Conservation (phyloP, 345 rosid genomes). For the Arabis alpina region DNA sequence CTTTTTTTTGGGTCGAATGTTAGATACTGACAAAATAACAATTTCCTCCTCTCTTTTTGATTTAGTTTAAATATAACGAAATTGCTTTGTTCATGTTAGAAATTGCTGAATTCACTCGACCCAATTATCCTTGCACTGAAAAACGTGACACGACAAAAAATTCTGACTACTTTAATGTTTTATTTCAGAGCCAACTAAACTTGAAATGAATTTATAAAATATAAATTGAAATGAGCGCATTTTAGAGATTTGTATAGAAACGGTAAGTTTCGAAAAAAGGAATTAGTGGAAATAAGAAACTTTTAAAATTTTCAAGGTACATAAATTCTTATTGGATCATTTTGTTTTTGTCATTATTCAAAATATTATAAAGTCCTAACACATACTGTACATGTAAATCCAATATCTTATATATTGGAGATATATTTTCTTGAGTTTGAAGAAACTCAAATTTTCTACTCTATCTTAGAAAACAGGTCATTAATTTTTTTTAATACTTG, state of each 20-base stretch:
- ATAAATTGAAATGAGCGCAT: not conserved
- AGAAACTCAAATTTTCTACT: too few relatives aligned
- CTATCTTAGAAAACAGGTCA: too few relatives aligned
- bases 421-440: too few relatives aligned
- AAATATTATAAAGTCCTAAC: too few relatives aligned
- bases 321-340: not conserved
- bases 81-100: not conserved
- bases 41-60: not conserved
- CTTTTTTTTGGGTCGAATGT: not conserved
- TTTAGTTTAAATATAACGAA: not conserved
- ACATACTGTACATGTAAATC: too few relatives aligned
- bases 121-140: slow-evolving; percentile 21
- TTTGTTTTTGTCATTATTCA: not conserved
- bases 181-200: slow-evolving; percentile 7
- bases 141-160: not conserved
- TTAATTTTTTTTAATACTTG: too few relatives aligned
- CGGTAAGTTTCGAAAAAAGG: not conserved
- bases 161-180: not conserved
- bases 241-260: not conserved
- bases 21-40: slow-evolving; percentile 25
- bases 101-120: not conserved
- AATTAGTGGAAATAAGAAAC: not conserved
- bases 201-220: not conserved
- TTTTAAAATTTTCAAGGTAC: not conserved
- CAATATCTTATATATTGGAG: too few relatives aligned